A percentile compares a stretch with the other conserved stretches of the same genome.
phyloP scores from a whole-genome alignment of 2,329 filamentous ascomycete species.

The Camillea tinctor region DNA sequence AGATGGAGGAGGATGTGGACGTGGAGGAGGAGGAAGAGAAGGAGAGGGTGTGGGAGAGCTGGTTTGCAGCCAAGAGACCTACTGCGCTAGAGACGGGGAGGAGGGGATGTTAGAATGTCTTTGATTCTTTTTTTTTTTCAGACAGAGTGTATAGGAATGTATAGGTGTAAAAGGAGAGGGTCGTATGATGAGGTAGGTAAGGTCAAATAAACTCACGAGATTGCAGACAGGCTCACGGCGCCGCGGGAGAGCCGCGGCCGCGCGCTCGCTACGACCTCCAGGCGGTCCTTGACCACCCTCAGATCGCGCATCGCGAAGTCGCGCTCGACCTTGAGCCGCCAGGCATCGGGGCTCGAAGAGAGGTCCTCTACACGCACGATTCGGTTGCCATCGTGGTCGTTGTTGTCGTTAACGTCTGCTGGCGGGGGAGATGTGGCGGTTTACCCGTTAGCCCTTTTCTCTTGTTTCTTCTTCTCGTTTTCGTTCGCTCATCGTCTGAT shows the following conservation, averaged over 20 bases:
- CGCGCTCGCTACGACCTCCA: neutral
- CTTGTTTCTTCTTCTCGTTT: too few species aligned
- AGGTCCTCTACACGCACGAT: neutral
- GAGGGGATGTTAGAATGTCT: too few species aligned
- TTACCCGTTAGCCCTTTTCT: too few species aligned
- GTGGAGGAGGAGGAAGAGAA: too few species aligned
- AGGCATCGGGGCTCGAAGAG: neutral
- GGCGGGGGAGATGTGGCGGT: too few species aligned
- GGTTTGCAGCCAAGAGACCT: neutral
- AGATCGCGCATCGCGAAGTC: neutral
- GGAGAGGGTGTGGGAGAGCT: neutral
- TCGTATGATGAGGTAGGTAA: too few species aligned
- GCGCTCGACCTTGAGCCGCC: neutral
- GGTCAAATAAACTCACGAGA: neutral
- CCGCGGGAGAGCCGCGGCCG: neutral
- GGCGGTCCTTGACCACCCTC: neutral
- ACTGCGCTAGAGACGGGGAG: neutral
- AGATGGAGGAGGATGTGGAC: too few species aligned
- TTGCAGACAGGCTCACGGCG: neutral
- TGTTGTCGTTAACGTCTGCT: too few species aligned
- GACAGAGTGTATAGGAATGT: too few species aligned
- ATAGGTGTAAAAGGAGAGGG: too few species aligned
- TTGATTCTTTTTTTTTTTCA: too few species aligned
- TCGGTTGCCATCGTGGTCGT: neutral
- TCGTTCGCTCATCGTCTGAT: too few species aligned